Evolutionary conservation across 73 alveolate genomes (phyloP).

Genomic region (Tetrahymena thermophila): DNA sequence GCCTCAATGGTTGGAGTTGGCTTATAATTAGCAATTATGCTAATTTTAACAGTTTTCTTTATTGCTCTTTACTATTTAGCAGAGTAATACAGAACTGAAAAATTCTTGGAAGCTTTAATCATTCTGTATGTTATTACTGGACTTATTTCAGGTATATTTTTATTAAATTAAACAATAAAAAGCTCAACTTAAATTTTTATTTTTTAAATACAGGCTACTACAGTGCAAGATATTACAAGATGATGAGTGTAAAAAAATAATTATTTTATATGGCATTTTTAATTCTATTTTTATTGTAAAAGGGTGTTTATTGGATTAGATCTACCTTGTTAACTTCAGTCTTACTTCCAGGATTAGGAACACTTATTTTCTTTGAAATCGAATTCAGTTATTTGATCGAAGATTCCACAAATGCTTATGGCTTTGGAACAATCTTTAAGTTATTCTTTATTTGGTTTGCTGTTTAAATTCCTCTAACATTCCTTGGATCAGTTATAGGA

Average conservation of each 20-base stretch:
- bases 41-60: constrained; percentile 11
- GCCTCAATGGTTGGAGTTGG: constrained; percentile 25
- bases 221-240: not conserved
- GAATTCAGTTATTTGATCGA: constrained; percentile 1
- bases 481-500: constrained; percentile 27
- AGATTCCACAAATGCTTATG: constrained; percentile 39
- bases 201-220: not conserved
- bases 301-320: constrained; percentile 22
- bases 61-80: constrained; percentile 26
- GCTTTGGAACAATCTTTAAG: constrained; percentile 1
- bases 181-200: not conserved
- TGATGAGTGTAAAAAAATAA: not conserved
- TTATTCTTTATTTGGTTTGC: constrained; percentile 25
- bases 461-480: constrained; percentile 28
- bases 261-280: not conserved
- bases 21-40: constrained; percentile 2
- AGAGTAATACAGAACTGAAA: constrained; percentile 15
- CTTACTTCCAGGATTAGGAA: constrained; percentile 26
- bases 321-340: constrained; percentile 9
- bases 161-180: not conserved
- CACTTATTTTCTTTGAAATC: constrained; percentile 8
- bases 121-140: constrained; percentile 21
- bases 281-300: not conserved
- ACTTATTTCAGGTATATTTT: constrained; percentile 1
- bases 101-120: constrained; percentile 3